A percentile compares a stretch with the other conserved stretches of the same genome.
These are phyloP conservation scores for Pyrus bretschneideri DNA, from an alignment of 306 rosid genomes.

Conservation along the genomic window DNA sequence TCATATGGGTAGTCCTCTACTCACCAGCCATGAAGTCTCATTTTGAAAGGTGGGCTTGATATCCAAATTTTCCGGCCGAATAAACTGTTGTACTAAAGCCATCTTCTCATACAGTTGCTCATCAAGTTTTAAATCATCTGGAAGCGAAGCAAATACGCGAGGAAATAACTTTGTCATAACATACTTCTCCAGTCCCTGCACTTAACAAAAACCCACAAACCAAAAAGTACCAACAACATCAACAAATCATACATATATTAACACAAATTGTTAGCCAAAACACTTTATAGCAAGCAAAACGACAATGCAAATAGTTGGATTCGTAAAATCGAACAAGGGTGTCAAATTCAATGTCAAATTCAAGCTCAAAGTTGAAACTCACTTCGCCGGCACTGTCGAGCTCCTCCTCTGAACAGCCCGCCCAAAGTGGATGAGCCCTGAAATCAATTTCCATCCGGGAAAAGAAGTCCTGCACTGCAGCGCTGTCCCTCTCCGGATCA, in stretches of 20 bases:
- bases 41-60: slow-evolving; percentile 73
- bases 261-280: neutral
- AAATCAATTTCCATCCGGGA: slow-evolving; percentile 87
- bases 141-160: slow-evolving; percentile 85
- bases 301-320: neutral
- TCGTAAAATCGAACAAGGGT: neutral
- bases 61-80: slow-evolving; percentile 92
- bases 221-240: slow-evolving; percentile 12
- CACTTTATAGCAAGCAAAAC: neutral
- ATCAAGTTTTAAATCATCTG: slow-evolving; percentile 78
- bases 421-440: slow-evolving; percentile 93
- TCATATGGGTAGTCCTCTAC: slow-evolving; percentile 22
- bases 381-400: slow-evolving; percentile 98
- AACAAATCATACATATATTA: slow-evolving; percentile 9
- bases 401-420: slow-evolving; percentile 92
- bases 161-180: slow-evolving; percentile 95
- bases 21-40: slow-evolving; percentile 97
- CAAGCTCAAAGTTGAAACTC: slow-evolving; percentile 22
- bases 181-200: slow-evolving; percentile 99
- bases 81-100: slow-evolving; percentile 82
- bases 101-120: slow-evolving; percentile 75
- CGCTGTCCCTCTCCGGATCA: slow-evolving; percentile 84
- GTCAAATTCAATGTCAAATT: neutral
- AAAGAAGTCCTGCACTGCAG: slow-evolving; percentile 69
- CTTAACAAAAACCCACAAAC: slow-evolving; percentile 18